Evolutionary conservation across 2,329 filamentous ascomycete species (phyloP).

Genomic region (Trichoderma koningii): DNA sequence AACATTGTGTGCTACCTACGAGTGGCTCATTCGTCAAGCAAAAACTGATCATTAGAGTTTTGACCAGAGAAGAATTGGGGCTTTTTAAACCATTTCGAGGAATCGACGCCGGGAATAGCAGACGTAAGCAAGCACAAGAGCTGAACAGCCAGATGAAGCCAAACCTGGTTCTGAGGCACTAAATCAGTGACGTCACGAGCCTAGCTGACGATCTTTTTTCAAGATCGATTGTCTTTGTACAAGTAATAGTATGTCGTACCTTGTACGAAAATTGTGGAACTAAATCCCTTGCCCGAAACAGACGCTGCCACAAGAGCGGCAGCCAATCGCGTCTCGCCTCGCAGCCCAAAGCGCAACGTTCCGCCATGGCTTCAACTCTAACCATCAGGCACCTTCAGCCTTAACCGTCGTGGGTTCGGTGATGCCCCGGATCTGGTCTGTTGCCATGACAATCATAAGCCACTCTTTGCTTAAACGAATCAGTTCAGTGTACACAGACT

Average conservation of each 20-base stretch:
- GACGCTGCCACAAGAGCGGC: background rate
- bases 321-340: background rate
- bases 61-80: background rate
- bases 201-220: constrained; percentile 4
- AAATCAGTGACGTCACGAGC: constrained; percentile 17
- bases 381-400: background rate
- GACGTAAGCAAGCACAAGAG: background rate
- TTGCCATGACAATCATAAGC: background rate
- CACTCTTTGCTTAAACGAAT: background rate
- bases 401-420: too few species aligned
- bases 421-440: background rate
- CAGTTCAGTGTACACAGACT: background rate
- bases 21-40: background rate
- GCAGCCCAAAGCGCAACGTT: background rate
- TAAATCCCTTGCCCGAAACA: too few species aligned
- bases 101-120: too few species aligned
- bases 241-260: too few species aligned
- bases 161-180: too few species aligned
- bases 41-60: background rate
- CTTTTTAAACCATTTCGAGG: background rate
- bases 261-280: too few species aligned
- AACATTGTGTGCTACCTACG: constrained; percentile 11
- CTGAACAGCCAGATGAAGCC: too few species aligned
- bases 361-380: background rate
- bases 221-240: too few species aligned